A percentile compares a stretch with the other conserved stretches of the same genome.
Conservation (phyloP, 2,329 filamentous ascomycete species). For the Nothopassalora personata region DNA sequence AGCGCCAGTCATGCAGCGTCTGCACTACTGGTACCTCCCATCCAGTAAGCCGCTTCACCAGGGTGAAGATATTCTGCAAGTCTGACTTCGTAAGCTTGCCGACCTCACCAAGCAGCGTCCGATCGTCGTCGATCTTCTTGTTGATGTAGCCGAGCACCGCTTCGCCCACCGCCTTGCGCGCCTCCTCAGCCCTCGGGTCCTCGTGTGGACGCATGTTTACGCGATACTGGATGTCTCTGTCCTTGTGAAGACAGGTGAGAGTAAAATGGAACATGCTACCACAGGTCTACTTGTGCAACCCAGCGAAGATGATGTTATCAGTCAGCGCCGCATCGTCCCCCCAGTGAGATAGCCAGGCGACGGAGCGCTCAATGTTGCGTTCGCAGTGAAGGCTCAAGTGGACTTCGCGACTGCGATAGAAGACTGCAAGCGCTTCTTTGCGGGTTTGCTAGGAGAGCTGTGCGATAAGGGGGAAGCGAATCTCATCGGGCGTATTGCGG, state of each 20-base stretch:
- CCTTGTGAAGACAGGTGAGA: background rate
- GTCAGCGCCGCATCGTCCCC: background rate
- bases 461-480: slow-evolving; percentile 4
- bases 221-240: background rate
- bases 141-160: background rate
- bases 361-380: slow-evolving; percentile 2
- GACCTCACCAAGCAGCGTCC: background rate
- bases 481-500: slow-evolving; percentile 3
- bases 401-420: slow-evolving; percentile 11
- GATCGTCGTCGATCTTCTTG: background rate
- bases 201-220: background rate
- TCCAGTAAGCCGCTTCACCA: background rate
- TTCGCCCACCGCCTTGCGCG: background rate
- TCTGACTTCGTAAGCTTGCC: background rate
- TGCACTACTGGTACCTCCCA: background rate
- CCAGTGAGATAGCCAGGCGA: background rate
- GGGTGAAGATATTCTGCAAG: background rate
- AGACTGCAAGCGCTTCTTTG: slow-evolving; percentile 6
- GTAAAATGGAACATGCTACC: background rate
- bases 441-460: slow-evolving; percentile 3
- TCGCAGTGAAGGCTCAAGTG: slow-evolving; percentile 8
- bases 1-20: background rate
- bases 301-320: background rate
- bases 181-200: background rate
- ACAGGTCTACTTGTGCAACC: background rate